phyloP scores from a whole-genome alignment of 1,284 basidiomycete species.

The Irpex sp. region DNA sequence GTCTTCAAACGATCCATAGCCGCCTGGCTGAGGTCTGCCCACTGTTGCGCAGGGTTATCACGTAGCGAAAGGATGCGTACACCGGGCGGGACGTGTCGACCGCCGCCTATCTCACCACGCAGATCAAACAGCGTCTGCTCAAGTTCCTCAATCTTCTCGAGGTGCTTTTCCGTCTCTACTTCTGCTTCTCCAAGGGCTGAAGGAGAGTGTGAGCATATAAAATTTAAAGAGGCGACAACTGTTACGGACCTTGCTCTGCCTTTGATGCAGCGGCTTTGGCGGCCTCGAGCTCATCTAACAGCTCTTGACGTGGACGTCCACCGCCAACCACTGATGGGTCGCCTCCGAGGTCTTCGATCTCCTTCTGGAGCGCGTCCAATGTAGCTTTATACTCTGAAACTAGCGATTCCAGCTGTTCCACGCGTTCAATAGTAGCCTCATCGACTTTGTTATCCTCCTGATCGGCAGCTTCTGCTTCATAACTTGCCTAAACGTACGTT shows the following conservation, averaged over 20 bases:
- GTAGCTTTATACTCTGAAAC: slow-evolving; percentile 51
- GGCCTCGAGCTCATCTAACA: slow-evolving; percentile 39
- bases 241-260: slow-evolving; percentile 40
- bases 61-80: slow-evolving; percentile 65
- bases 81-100: slow-evolving; percentile 72
- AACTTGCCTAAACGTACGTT: slow-evolving; percentile 46
- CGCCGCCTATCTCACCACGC: slow-evolving; percentile 69
- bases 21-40: slow-evolving; percentile 65
- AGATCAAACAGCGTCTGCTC: slow-evolving; percentile 76
- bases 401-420: slow-evolving; percentile 57
- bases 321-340: slow-evolving; percentile 26
- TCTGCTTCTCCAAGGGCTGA: slow-evolving; percentile 43
- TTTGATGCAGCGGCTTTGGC: slow-evolving; percentile 36
- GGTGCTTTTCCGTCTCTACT: slow-evolving; percentile 33
- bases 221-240: neutral
- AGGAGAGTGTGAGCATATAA: neutral
- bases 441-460: slow-evolving; percentile 28
- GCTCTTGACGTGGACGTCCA: slow-evolving; percentile 30
- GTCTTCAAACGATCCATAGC: slow-evolving; percentile 66
- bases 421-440: slow-evolving; percentile 35
- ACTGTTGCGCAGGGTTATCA: slow-evolving; percentile 74
- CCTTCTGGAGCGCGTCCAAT: slow-evolving; percentile 41
- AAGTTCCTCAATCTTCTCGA: slow-evolving; percentile 55
- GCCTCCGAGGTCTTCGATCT: slow-evolving; percentile 38
- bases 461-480: slow-evolving; percentile 47